Conservation (phyloP, 2,329 filamentous ascomycete species). For the Cercospora canescens region DNA sequence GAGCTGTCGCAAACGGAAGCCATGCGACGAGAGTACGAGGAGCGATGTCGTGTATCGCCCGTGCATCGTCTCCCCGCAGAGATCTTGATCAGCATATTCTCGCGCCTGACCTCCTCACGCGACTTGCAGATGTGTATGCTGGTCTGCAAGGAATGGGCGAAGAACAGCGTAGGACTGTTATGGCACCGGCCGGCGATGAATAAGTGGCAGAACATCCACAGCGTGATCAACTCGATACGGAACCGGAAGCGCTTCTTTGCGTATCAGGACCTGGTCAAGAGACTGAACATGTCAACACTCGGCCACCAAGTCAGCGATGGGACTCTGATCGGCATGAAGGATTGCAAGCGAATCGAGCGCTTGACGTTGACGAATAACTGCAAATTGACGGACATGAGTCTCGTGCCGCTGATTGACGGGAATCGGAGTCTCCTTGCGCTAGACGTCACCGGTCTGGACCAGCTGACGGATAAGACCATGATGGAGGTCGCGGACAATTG, state of each 20-base stretch:
- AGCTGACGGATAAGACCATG: slow-evolving; percentile 81
- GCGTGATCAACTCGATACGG: slow-evolving; percentile 76
- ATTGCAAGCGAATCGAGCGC: slow-evolving; percentile 89
- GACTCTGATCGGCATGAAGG: slow-evolving; percentile 75
- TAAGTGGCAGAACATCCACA: slow-evolving; percentile 77
- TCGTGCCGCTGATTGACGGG: slow-evolving; percentile 75
- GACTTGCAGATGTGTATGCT: slow-evolving; percentile 89
- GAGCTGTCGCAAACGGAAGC: slow-evolving; percentile 66
- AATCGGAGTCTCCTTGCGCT: slow-evolving; percentile 82
- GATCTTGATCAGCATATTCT: slow-evolving; percentile 89
- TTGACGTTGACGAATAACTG: slow-evolving; percentile 89
- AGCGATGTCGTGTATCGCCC: slow-evolving; percentile 70
- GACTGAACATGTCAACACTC: slow-evolving; percentile 83
- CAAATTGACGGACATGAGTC: slow-evolving; percentile 77
- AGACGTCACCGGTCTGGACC: slow-evolving; percentile 79
- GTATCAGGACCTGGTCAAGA: slow-evolving; percentile 87
- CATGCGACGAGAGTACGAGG: slow-evolving; percentile 55
- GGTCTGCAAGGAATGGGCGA: slow-evolving; percentile 91
- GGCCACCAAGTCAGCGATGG: slow-evolving; percentile 81
- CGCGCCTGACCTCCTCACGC: slow-evolving; percentile 69
- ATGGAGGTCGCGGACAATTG: slow-evolving; percentile 78
- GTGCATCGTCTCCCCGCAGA: slow-evolving; percentile 87
- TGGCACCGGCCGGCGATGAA: slow-evolving; percentile 95
- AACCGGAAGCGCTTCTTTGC: slow-evolving; percentile 76
- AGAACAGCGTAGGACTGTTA: slow-evolving; percentile 86